These are phyloP conservation scores for Lachancea cidri DNA, from an alignment of 805 yeast species.

Conservation along the genomic window DNA sequence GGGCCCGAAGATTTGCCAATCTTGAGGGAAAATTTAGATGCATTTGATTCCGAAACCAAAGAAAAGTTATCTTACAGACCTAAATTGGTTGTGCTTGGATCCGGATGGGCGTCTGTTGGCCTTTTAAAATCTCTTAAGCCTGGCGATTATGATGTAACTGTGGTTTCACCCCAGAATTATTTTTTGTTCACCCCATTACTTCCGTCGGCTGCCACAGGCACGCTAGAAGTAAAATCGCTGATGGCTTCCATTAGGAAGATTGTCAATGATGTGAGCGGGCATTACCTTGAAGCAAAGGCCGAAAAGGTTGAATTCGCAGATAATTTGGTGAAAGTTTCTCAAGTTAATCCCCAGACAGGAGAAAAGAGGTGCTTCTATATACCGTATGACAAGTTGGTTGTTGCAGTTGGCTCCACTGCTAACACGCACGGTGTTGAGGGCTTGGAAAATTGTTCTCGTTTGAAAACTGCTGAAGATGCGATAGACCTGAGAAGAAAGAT, in stretches of 20 bases:
- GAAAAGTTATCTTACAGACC: conserved; percentile 46
- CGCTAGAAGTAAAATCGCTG: conserved; percentile 57
- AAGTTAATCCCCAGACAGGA: conserved; percentile 39
- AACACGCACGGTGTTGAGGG: conserved; percentile 71
- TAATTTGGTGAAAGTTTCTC: conserved; percentile 51
- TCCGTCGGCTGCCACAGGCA: conserved; percentile 68
- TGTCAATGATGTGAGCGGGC: conserved; percentile 48
- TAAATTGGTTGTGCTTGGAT: conserved; percentile 55
- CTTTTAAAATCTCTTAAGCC: conserved; percentile 46
- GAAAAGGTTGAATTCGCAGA: conserved; percentile 53
- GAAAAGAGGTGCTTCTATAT: conserved; percentile 45
- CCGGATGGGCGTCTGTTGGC: conserved; percentile 71
- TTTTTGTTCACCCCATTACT: conserved; percentile 65
- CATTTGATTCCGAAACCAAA: conserved; percentile 47
- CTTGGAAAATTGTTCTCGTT: conserved; percentile 52
- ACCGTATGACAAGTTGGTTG: conserved; percentile 65
- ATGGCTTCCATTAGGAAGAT: conserved; percentile 60
- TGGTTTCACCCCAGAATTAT: conserved; percentile 63
- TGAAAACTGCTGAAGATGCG: conserved; percentile 66
- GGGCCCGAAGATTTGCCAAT: conserved; percentile 72
- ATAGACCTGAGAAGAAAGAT: conserved; percentile 49
- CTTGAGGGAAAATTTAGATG: conserved; percentile 50
- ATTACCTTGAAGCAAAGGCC: conserved; percentile 58
- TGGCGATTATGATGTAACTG: conserved; percentile 58
- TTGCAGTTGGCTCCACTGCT: conserved; percentile 65